A percentile compares a stretch with the other conserved stretches of the same genome.
phyloP scores from a whole-genome alignment of 1,139 yeast genomes.

The Blastobotrys indianensis region DNA sequence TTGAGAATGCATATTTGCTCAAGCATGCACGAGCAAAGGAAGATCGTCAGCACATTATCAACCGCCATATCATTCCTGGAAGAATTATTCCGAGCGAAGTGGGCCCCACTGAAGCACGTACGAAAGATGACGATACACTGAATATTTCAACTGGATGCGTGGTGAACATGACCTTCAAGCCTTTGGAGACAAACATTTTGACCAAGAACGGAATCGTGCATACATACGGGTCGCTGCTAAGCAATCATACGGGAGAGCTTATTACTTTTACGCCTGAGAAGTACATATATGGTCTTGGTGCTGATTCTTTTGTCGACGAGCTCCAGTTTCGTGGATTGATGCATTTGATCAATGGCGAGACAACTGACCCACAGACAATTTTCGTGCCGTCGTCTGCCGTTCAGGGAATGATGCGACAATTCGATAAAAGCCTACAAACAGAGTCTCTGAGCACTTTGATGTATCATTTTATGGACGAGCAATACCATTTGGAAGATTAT shows the following conservation, averaged over 20 bases:
- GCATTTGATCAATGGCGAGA: conserved; percentile 50
- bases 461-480: conserved; percentile 64
- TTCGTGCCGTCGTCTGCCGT: conserved; percentile 42
- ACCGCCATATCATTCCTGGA: conserved; percentile 31
- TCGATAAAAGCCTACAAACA: too few species aligned
- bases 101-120: background rate
- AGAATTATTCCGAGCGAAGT: background rate
- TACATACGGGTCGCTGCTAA: conserved; percentile 39
- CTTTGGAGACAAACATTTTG: conserved; percentile 41
- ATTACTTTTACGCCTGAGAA: conserved; percentile 60
- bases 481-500: conserved; percentile 33
- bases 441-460: conserved; percentile 32
- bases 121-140: conserved; percentile 9
- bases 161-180: conserved; percentile 24
- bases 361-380: conserved; percentile 46
- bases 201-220: conserved; percentile 61
- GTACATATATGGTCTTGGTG: conserved; percentile 64
- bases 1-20: conserved; percentile 46
- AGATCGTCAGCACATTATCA: conserved; percentile 35
- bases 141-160: conserved; percentile 17
- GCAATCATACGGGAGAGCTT: conserved; percentile 28
- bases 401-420: conserved; percentile 22
- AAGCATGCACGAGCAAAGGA: conserved; percentile 30
- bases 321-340: conserved; percentile 56
- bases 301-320: conserved; percentile 63